Evolutionary conservation across 108 stramenopile genomes (phyloP), one percentile per base, ranked within the genome.

Genomic region (Pseudonitzschia multiseries): DNA sequence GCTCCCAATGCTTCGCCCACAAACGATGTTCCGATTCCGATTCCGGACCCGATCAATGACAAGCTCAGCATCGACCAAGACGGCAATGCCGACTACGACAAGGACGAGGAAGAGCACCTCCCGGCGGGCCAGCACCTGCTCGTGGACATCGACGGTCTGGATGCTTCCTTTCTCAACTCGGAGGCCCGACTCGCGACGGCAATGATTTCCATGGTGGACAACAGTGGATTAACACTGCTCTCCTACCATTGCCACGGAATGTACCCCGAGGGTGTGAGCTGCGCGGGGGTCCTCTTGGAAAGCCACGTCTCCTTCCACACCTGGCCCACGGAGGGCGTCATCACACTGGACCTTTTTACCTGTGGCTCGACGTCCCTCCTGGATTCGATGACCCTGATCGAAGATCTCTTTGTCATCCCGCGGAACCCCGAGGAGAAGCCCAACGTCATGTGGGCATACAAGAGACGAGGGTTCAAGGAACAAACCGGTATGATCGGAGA

Each of bases 161-260:
- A 86, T 70, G 69, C 74, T 14, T 32, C 68, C 27, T 89, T 89
- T 66, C 76, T 89, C 65, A 76, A 89, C 76, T 87, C 86, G 14
- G 85, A 86, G 65, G 52, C 79, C 8, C 80, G 85, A 2, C 74
- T 89, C 15, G 90, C 86, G n/a, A 71, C 79, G 15, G 88, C 90
- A 52, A 89, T 89, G 90, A 73, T 86, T 52, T 62, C 86, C 18
- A 50, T 84, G 36, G 85, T 92, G 41, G 71, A 64, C 14, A 80
- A 77, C 21, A 82, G 77, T 36, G 83, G 84, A 18, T 75, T 92
- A 40, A 87, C 88, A 29, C 73, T 91, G 70, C 82, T 91, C 29
- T 88, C 87, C 12, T 91, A 91, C 54, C 90, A 91, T 70, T 91
- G 90, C 64, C 90, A 91, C 74, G 81, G 81, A 21, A 71, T 88